phyloP scores from a whole-genome alignment of 306 rosid species.

The Quercus engelmannii region DNA sequence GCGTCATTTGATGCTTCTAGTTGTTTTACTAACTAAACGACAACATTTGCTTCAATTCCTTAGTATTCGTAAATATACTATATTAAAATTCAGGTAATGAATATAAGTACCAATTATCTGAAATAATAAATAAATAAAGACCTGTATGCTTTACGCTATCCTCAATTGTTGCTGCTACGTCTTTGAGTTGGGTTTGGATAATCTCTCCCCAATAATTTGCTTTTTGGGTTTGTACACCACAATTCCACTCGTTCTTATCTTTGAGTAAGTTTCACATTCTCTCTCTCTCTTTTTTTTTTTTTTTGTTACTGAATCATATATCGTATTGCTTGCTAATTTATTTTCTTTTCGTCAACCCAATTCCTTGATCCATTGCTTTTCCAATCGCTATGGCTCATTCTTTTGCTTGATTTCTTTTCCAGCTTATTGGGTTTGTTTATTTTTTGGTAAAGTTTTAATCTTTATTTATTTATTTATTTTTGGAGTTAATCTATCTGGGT shows the following conservation, averaged over 20 bases:
- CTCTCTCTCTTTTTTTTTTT: background rate
- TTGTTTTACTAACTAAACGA: too few species aligned
- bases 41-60: too few species aligned
- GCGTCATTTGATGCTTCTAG: too few species aligned
- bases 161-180: background rate
- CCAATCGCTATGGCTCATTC: background rate
- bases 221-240: background rate
- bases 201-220: constrained; percentile 19
- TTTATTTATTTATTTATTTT: background rate
- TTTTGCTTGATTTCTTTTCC: constrained; percentile 27
- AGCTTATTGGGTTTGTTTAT: constrained; percentile 15
- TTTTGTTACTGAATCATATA: background rate
- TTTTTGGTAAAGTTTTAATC: background rate
- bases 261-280: background rate
- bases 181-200: background rate
- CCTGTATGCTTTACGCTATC: constrained; percentile 47
- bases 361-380: background rate
- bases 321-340: constrained; percentile 16
- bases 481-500: constrained; percentile 29
- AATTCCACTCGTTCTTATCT: background rate
- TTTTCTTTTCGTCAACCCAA: constrained; percentile 6
- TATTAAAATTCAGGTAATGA: background rate
- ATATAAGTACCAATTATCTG: background rate
- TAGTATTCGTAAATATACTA: too few species aligned
- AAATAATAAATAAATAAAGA: background rate